Base-by-base conservation (phyloP, 164 flowering plant genomes). In the Berberis thunbergii region DNA sequence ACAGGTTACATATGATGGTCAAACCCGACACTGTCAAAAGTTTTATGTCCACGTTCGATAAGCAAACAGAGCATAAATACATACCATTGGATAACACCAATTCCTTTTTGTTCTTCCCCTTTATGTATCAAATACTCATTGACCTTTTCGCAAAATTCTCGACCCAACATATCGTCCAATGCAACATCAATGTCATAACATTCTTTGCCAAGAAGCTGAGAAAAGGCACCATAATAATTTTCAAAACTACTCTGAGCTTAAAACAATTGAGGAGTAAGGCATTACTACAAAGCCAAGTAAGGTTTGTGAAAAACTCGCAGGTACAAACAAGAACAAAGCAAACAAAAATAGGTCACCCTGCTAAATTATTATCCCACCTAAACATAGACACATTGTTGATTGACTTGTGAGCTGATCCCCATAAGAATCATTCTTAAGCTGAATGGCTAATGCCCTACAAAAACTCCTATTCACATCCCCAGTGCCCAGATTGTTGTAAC, bases 151-250 rank as follows among this genome's bases (percentile, higher is more conserved):
- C 86, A 86, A 63, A 95, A 91, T 53, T 87, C 96, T 64, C 81
- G 80, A 46, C 99, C 97, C 76, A 85, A 49, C 97, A 95, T 95
- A 69, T 89, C 73, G 67, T 95, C 99, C 44, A 89, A 66, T 0
- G 97, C 99, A 72, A 95, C 84, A 75, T 95, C 99, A 64, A 95
- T 89, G 64, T 95, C 97, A 66, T 76, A 76, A 70, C 96, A 87
- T 2, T 87, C 96, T 75, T 83, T 86, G 6, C 96, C 96, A 9
- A 95, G 67, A 64, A 95, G 89, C 99, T 95, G 88, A 62, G 69
- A 46, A 50, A 69, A 70, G 60, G 62, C 57, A 43, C 49, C 63
- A 48, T 10, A 56, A 41, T 45, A 65, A 9, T 4, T 60, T 26
- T 4, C 12, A 67, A 62, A 38, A 11, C n/a, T 49, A 7, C 26